phyloP scores from a whole-genome alignment of 2,329 filamentous ascomycete genomes.

The Claviceps spartinae region DNA sequence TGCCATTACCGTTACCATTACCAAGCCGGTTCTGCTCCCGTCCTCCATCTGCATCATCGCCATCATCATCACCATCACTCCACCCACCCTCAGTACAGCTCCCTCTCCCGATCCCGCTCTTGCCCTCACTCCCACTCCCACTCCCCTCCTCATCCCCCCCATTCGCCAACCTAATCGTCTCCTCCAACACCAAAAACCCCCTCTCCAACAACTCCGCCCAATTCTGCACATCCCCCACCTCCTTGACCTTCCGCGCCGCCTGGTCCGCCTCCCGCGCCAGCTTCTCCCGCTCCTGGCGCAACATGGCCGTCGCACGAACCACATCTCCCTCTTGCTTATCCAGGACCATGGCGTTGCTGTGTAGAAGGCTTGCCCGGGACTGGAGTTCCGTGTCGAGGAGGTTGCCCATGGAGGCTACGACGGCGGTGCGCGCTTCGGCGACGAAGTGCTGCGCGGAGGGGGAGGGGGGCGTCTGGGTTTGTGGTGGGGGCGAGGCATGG shows the following conservation, averaged over 20 bases:
- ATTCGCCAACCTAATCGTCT: slow-evolving; percentile 46
- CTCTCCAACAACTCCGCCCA: slow-evolving; percentile 73
- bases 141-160: slow-evolving; percentile 14
- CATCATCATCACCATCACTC: slow-evolving; percentile 11
- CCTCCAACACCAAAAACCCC: slow-evolving; percentile 49
- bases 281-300: slow-evolving; percentile 52
- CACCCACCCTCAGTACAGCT: slow-evolving; percentile 24
- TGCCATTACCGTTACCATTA: neutral
- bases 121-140: neutral
- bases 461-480: slow-evolving; percentile 26
- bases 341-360: slow-evolving; percentile 53
- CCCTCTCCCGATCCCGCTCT: slow-evolving; percentile 7
- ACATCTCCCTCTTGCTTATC: slow-evolving; percentile 55
- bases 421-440: slow-evolving; percentile 41
- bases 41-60: neutral
- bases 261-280: slow-evolving; percentile 50
- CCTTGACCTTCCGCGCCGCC: slow-evolving; percentile 54
- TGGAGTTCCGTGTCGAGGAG: slow-evolving; percentile 56
- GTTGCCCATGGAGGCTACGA: slow-evolving; percentile 53
- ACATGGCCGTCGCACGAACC: slow-evolving; percentile 40
- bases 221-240: slow-evolving; percentile 71
- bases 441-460: slow-evolving; percentile 33
- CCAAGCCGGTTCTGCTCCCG: neutral
- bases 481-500: slow-evolving; percentile 9
- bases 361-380: slow-evolving; percentile 53